Evolutionary conservation across 208 protist species (phyloP).

Genomic region (Strigomonas culicis): DNA sequence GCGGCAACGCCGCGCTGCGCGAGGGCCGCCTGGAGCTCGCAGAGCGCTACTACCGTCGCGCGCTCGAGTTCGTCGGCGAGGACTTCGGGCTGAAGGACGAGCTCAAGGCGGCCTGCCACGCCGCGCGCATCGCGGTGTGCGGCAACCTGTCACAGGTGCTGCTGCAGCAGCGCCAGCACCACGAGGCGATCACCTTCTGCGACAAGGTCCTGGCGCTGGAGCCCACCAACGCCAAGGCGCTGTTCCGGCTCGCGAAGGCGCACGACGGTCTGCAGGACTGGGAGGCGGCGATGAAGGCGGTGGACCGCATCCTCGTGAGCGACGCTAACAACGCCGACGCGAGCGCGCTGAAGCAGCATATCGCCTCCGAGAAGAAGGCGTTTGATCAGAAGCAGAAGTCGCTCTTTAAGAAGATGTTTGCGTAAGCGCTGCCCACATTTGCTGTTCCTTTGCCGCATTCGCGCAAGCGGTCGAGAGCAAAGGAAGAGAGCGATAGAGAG

Average conservation of each 20-base stretch:
- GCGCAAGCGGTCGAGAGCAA: background rate
- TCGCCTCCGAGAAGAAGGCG: slow-evolving; percentile 49
- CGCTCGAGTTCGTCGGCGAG: slow-evolving; percentile 80
- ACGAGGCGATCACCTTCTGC: slow-evolving; percentile 46
- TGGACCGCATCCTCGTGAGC: slow-evolving; percentile 42
- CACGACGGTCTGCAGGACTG: slow-evolving; percentile 61
- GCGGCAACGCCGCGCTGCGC: slow-evolving; percentile 83
- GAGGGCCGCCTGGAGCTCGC: slow-evolving; percentile 50
- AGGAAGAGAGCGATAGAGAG: background rate
- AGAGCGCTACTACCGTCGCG: slow-evolving; percentile 79
- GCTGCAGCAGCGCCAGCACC: slow-evolving; percentile 39
- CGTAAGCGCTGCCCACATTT: slow-evolving; percentile 14
- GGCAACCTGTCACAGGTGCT: slow-evolving; percentile 83
- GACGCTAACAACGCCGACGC: slow-evolving; percentile 71
- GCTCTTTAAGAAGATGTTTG: slow-evolving; percentile 84
- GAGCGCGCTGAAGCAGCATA: slow-evolving; percentile 28
- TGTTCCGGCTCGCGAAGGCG: slow-evolving; percentile 76
- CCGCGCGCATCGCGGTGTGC: slow-evolving; percentile 44
- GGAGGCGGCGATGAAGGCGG: slow-evolving; percentile 45
- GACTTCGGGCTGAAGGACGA: slow-evolving; percentile 61
- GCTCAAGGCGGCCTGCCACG: slow-evolving; percentile 48
- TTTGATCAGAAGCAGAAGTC: slow-evolving; percentile 79
- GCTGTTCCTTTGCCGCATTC: background rate
- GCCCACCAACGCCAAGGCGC: slow-evolving; percentile 55
- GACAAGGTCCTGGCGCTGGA: slow-evolving; percentile 69